Evolutionary conservation across 208 protist species (phyloP).

Genomic region (Zelonia costaricensis): DNA sequence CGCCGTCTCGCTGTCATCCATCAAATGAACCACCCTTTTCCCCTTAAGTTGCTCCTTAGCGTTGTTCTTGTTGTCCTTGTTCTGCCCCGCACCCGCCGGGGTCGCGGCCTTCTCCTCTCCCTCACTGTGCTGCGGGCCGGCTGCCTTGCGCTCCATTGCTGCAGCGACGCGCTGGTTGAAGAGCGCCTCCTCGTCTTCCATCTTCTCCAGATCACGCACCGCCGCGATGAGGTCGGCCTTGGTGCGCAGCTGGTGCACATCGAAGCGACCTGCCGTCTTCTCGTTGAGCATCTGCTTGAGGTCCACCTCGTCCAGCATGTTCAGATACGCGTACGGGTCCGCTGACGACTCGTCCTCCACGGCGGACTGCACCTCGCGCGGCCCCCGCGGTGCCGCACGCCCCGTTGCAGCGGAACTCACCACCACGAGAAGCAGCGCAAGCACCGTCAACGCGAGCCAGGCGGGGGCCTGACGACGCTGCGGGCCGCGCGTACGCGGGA

Average conservation of each 20-base stretch:
- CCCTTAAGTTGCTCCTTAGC: constrained; percentile 4
- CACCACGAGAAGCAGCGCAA: not conserved
- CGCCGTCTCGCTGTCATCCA: constrained; percentile 8
- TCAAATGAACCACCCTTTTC: constrained; percentile 21
- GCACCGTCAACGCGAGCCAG: not conserved
- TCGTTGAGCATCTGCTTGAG: constrained; percentile 61
- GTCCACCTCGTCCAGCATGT: constrained; percentile 49
- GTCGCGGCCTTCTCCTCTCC: constrained; percentile 5
- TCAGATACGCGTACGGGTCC: constrained; percentile 48
- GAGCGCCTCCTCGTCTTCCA: constrained; percentile 30
- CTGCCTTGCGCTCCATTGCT: constrained; percentile 29
- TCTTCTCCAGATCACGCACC: constrained; percentile 38
- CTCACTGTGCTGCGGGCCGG: not conserved
- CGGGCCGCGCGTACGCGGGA: not conserved
- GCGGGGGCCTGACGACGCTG: not conserved
- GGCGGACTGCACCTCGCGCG: not conserved
- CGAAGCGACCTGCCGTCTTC: constrained; percentile 27
- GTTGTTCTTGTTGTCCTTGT: constrained; percentile 23
- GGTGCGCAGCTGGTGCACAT: constrained; percentile 15
- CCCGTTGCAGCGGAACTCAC: not conserved
- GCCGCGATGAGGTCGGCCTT: constrained; percentile 43
- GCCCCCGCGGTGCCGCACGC: not conserved
- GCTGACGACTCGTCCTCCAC: not conserved
- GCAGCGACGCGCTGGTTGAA: constrained; percentile 28
- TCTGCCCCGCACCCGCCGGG: not conserved